phyloP scores from a whole-genome alignment of 495 filamentous ascomycete genomes.

The Hyphodiscus hymeniophilus region DNA sequence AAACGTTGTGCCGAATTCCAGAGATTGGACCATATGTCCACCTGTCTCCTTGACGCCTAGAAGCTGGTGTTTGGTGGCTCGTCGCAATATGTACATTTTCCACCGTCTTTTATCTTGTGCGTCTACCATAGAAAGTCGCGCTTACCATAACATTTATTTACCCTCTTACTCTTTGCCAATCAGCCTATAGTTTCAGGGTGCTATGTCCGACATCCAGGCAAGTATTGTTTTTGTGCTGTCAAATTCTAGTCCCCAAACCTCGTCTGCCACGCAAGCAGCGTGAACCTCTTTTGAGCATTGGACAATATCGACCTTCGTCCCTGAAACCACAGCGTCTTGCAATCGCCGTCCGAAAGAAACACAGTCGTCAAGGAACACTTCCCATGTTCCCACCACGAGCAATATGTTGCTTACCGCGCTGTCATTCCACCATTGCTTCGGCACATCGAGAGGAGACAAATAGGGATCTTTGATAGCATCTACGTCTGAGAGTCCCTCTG shows the following conservation, averaged over 20 bases:
- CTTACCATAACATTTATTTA: too few species aligned
- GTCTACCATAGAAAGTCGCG: too few species aligned
- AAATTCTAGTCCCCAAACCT: background rate
- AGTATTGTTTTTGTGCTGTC: background rate
- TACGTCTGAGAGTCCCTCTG: background rate
- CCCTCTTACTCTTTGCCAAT: too few species aligned
- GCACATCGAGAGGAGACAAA: constrained; percentile 5
- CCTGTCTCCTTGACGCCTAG: too few species aligned
- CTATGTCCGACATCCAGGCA: constrained; percentile 3
- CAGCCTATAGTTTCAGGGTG: too few species aligned
- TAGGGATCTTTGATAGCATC: constrained; percentile 1
- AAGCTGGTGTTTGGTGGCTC: too few species aligned
- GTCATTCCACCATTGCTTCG: constrained; percentile 4
- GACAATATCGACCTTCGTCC: constrained; percentile 6
- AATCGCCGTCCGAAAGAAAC: constrained; percentile 5
- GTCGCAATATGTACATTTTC: too few species aligned
- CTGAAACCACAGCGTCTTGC: background rate
- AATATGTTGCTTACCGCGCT: constrained; percentile 1
- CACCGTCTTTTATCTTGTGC: too few species aligned
- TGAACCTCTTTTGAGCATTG: constrained; percentile 3
- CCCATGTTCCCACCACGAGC: constrained; percentile 1
- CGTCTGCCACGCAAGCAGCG: constrained; percentile 1
- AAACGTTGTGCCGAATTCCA: too few species aligned
- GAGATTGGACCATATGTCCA: too few species aligned
- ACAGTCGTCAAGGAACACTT: constrained; percentile 6